A percentile compares a stretch with the other conserved stretches of the same genome.
phyloP scores from a whole-genome alignment of 495 filamentous ascomycete genomes.

The Acidiella bohemica region DNA sequence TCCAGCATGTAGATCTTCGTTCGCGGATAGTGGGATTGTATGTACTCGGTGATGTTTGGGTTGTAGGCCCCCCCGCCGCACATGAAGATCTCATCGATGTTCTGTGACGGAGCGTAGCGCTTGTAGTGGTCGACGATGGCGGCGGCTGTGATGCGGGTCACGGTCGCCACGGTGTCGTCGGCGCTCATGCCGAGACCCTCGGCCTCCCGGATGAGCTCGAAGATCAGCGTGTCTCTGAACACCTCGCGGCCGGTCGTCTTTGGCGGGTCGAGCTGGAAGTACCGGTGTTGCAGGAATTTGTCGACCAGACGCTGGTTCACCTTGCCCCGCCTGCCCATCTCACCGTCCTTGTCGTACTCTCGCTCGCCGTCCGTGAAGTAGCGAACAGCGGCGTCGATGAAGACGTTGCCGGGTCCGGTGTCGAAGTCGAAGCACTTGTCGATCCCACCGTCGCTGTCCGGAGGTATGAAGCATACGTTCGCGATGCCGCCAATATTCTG shows the following conservation, averaged over 20 bases:
- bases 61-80: conserved; percentile 46
- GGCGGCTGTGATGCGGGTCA: conserved; percentile 44
- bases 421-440: conserved; percentile 39
- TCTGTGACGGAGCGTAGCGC: conserved; percentile 35
- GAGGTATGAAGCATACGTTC: conserved; percentile 47
- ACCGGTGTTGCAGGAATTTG: conserved; percentile 36
- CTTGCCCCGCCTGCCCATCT: conserved; percentile 30
- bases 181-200: conserved; percentile 32
- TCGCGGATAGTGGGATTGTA: conserved; percentile 36
- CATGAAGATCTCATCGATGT: conserved; percentile 44
- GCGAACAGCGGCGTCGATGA: conserved; percentile 35
- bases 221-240: conserved; percentile 41
- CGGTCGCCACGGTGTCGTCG: conserved; percentile 41
- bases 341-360: conserved; percentile 6
- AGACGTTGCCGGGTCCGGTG: conserved; percentile 36
- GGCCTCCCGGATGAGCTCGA: conserved; percentile 35
- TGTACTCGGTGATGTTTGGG: conserved; percentile 40
- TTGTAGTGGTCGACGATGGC: conserved; percentile 43
- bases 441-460: conserved; percentile 36
- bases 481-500: conserved; percentile 50
- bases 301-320: conserved; percentile 42
- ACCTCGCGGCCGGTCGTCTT: conserved; percentile 48
- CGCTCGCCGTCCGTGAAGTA: conserved; percentile 32
- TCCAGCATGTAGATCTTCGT: conserved; percentile 42
- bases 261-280: conserved; percentile 37